These are phyloP conservation scores for Paramecium biaurelia DNA, from an alignment of 73 alveolate genomes.

Conservation along the genomic window DNA sequence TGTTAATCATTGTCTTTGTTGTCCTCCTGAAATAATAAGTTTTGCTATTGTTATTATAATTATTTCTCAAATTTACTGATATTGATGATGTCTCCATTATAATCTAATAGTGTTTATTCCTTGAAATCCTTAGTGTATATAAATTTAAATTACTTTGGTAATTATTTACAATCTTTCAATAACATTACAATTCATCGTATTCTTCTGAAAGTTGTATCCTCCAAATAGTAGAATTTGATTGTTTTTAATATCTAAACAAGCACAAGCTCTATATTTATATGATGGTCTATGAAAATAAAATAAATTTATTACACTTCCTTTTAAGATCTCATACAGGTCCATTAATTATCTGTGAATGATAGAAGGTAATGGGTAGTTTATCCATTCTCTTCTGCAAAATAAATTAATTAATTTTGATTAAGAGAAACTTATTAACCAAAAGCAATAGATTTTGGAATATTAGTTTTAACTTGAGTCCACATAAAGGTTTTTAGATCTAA, in stretches of 20 bases:
- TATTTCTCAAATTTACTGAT: background rate
- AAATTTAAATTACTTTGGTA: background rate
- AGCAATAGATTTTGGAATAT: background rate
- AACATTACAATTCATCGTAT: background rate
- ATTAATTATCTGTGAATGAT: background rate
- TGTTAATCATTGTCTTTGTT: background rate
- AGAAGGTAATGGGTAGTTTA: background rate
- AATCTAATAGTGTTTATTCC: background rate
- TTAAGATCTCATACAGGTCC: background rate
- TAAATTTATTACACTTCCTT: background rate
- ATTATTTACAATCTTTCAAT: background rate
- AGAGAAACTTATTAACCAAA: background rate
- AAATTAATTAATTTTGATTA: background rate
- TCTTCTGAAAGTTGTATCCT: conserved; percentile 1
- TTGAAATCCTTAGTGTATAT: background rate
- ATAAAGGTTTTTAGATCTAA: background rate
- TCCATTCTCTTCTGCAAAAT: background rate
- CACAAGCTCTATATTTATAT: background rate
- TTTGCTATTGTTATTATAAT: background rate
- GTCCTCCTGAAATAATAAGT: background rate
- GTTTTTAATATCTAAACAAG: background rate
- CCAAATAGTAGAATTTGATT: conserved; percentile 22
- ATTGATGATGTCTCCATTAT: conserved; percentile 4
- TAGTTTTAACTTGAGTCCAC: background rate
- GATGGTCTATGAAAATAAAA: background rate